Conservation (phyloP, 176 grass and related monocot species). For the Carex scoparia region DNA sequence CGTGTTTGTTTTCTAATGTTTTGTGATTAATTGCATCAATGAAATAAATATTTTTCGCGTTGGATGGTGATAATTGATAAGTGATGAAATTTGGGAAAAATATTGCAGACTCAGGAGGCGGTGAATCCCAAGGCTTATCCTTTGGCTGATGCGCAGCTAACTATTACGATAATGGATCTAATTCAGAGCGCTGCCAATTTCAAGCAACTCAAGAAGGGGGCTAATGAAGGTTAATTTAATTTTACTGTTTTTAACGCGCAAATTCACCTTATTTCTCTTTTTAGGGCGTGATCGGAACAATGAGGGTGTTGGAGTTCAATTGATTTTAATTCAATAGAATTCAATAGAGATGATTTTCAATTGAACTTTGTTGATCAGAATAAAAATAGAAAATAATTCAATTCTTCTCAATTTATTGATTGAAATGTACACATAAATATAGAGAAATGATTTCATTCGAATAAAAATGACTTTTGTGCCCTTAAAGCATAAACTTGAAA, state of each 20-base stretch:
- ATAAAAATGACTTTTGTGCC: too few relatives aligned
- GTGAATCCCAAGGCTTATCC: constrained; percentile 91
- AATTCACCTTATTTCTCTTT: background rate
- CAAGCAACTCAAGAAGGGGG: constrained; percentile 92
- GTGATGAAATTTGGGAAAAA: background rate
- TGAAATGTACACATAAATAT: too few relatives aligned
- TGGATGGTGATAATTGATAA: too few relatives aligned
- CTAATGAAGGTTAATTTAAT: constrained; percentile 61
- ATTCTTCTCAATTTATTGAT: too few relatives aligned
- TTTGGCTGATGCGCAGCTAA: constrained; percentile 69
- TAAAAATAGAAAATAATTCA: too few relatives aligned
- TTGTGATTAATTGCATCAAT: background rate
- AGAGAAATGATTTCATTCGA: too few relatives aligned
- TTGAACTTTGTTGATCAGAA: too few relatives aligned
- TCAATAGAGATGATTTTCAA: too few relatives aligned
- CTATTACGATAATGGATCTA: constrained; percentile 58
- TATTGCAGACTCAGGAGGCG: constrained; percentile 51
- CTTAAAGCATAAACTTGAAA: too few relatives aligned
- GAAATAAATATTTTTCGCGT: background rate
- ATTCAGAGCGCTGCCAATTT: constrained; percentile 78
- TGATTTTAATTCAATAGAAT: too few relatives aligned
- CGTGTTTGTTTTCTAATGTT: background rate
- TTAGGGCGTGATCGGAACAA: background rate
- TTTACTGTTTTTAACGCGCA: background rate
- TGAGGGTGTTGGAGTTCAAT: too few relatives aligned